A percentile compares a stretch with the other conserved stretches of the same genome.
Conservation (phyloP, 495 filamentous ascomycete species). For the Friedmanniomyces endolithicus region DNA sequence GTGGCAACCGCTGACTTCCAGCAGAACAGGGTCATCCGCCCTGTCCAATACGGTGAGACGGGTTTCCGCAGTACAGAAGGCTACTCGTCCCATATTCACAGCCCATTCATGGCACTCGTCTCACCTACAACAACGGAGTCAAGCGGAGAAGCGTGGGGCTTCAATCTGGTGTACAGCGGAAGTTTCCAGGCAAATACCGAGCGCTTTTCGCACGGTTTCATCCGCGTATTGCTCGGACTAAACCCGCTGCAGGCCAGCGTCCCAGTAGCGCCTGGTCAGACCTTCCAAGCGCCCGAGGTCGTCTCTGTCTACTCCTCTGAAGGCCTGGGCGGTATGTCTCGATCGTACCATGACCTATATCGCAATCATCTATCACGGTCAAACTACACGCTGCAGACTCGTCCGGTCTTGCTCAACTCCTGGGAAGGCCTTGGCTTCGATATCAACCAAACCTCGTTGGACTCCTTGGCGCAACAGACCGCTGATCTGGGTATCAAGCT, state of each 20-base stretch:
- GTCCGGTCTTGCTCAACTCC: constrained; percentile 43
- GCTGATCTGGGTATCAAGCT: constrained; percentile 40
- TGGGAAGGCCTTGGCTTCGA: constrained; percentile 45
- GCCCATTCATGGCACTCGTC: constrained; percentile 42
- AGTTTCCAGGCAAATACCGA: constrained; percentile 42
- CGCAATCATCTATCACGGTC: constrained; percentile 42
- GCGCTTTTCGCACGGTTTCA: constrained; percentile 42
- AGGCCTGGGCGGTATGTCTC: constrained; percentile 44
- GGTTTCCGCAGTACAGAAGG: constrained; percentile 39
- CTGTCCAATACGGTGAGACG: constrained; percentile 30
- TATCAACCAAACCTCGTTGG: constrained; percentile 38
- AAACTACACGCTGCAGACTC: constrained; percentile 37
- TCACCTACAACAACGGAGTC: constrained; percentile 41
- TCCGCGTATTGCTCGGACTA: constrained; percentile 39
- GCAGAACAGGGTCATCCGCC: constrained; percentile 23
- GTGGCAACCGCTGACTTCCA: background rate
- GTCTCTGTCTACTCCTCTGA: constrained; percentile 40
- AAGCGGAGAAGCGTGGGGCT: constrained; percentile 41
- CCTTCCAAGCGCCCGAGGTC: constrained; percentile 41
- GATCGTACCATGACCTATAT: constrained; percentile 41
- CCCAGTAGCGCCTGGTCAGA: constrained; percentile 36
- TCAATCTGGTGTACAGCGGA: constrained; percentile 43
- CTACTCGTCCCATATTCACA: constrained; percentile 43
- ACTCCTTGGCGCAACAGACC: constrained; percentile 37
- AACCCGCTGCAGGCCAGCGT: constrained; percentile 40